These are phyloP conservation scores for Epichloe uncinata DNA, from an alignment of 2,329 filamentous ascomycete genomes.

Conservation along the genomic window DNA sequence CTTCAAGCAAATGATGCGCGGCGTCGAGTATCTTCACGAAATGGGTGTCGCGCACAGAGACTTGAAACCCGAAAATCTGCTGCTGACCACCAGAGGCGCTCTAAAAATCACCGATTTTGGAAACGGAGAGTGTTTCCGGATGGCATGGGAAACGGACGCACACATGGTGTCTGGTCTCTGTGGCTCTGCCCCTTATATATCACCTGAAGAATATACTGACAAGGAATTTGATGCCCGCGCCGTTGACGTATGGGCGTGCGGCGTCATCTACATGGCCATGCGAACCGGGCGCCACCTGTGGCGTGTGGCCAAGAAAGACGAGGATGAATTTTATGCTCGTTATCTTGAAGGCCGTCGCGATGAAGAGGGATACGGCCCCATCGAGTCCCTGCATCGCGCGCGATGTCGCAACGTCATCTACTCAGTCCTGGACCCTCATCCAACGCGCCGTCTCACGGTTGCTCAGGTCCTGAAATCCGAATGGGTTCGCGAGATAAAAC, in stretches of 20 bases:
- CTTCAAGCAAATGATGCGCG: slow-evolving; percentile 98
- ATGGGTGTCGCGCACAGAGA: slow-evolving; percentile 98
- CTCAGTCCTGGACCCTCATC: slow-evolving; percentile 92
- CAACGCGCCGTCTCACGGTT: slow-evolving; percentile 80
- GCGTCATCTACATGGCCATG: slow-evolving; percentile 99
- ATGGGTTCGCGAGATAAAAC: slow-evolving; percentile 94
- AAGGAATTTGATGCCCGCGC: slow-evolving; percentile 93
- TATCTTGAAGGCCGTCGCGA: slow-evolving; percentile 89
- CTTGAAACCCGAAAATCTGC: slow-evolving; percentile 89
- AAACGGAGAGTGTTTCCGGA: slow-evolving; percentile 97
- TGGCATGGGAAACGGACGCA: slow-evolving; percentile 97
- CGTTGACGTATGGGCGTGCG: slow-evolving; percentile 97
- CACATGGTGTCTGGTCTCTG: slow-evolving; percentile 97
- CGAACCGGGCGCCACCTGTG: slow-evolving; percentile 88
- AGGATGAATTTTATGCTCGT: slow-evolving; percentile 92
- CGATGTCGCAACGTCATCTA: slow-evolving; percentile 98
- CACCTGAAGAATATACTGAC: slow-evolving; percentile 89
- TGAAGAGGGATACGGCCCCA: slow-evolving; percentile 86
- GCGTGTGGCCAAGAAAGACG: slow-evolving; percentile 92
- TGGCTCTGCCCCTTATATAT: slow-evolving; percentile 93
- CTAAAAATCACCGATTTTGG: slow-evolving; percentile 98
- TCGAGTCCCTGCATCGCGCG: slow-evolving; percentile 86
- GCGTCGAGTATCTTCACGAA: slow-evolving; percentile 97
- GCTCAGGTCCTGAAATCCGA: slow-evolving; percentile 96
- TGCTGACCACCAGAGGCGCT: slow-evolving; percentile 81